phyloP scores from a whole-genome alignment of 371 early-diverging fungal species.

The Saksenaea vasiformis region DNA sequence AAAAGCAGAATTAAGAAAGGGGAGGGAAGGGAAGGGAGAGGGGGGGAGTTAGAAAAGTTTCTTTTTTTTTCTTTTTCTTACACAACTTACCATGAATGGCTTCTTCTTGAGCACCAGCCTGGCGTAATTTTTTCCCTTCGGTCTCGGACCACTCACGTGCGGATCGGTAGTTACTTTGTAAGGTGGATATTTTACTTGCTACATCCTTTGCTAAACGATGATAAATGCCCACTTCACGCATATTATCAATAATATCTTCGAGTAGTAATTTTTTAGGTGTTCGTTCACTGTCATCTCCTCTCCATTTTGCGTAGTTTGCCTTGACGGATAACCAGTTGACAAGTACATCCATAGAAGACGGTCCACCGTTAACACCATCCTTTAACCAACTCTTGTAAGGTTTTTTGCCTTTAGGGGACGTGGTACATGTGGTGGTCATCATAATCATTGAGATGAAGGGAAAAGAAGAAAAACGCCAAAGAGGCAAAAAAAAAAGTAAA shows the following conservation, averaged over 20 bases:
- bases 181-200: constrained; percentile 47
- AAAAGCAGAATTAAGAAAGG: constrained; percentile 11
- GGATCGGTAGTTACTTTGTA: constrained; percentile 48
- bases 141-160: constrained; percentile 50
- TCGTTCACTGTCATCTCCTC: constrained; percentile 44
- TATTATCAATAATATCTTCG: constrained; percentile 44
- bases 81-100: constrained; percentile 40
- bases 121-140: constrained; percentile 34
- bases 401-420: constrained; percentile 39
- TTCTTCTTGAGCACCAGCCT: constrained; percentile 41
- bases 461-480: background rate
- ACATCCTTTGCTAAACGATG: constrained; percentile 51
- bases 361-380: constrained; percentile 52
- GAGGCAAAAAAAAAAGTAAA: constrained; percentile 10
- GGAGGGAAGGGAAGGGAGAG: too few species aligned
- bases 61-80: constrained; percentile 7
- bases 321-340: constrained; percentile 50
- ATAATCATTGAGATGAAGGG: constrained; percentile 26
- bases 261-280: constrained; percentile 47
- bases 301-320: constrained; percentile 50
- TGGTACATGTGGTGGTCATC: constrained; percentile 28
- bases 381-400: constrained; percentile 55
- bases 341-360: constrained; percentile 48
- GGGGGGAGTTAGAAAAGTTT: constrained; percentile 2
- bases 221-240: constrained; percentile 46